Evolutionary conservation across 495 filamentous ascomycete genomes (phyloP).

Genomic region (Lepraria neglecta): DNA sequence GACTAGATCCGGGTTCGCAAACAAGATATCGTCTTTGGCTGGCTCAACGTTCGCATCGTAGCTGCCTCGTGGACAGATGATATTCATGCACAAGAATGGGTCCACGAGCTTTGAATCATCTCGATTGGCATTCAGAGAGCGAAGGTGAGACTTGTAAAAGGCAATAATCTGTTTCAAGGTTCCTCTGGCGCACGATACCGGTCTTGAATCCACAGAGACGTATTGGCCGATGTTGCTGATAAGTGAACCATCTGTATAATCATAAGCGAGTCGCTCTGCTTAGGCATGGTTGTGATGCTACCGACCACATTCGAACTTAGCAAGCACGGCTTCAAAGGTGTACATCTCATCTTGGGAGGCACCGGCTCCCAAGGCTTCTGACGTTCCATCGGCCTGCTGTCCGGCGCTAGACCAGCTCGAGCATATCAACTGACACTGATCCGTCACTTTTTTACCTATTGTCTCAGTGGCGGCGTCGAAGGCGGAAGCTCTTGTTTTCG

Average conservation of each 20-base stretch:
- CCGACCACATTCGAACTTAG: slow-evolving; percentile 31
- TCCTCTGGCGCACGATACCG: slow-evolving; percentile 58
- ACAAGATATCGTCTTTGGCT: slow-evolving; percentile 81
- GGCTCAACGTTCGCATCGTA: slow-evolving; percentile 92
- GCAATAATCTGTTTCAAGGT: slow-evolving; percentile 60
- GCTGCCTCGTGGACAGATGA: slow-evolving; percentile 59
- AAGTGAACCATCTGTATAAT: slow-evolving; percentile 41
- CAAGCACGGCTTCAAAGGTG: slow-evolving; percentile 7
- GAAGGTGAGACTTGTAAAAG: slow-evolving; percentile 53
- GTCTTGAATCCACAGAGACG: slow-evolving; percentile 72
- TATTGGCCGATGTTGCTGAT: slow-evolving; percentile 55
- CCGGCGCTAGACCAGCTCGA: slow-evolving; percentile 26
- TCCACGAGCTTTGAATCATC: slow-evolving; percentile 39
- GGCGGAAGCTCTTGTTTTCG: slow-evolving; percentile 38
- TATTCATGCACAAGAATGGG: slow-evolving; percentile 68
- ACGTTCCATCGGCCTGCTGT: slow-evolving; percentile 13
- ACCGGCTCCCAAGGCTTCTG: slow-evolving; percentile 26
- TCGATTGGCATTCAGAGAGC: slow-evolving; percentile 32
- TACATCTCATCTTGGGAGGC: slow-evolving; percentile 47
- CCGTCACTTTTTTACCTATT: slow-evolving; percentile 59
- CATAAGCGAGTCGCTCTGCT: background rate
- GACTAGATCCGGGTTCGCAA: slow-evolving; percentile 54
- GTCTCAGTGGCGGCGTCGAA: slow-evolving; percentile 65
- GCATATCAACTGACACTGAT: slow-evolving; percentile 44
- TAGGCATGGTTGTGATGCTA: background rate